phyloP scores from a whole-genome alignment of 1,139 yeast genomes.

The Yarrowia galli region DNA sequence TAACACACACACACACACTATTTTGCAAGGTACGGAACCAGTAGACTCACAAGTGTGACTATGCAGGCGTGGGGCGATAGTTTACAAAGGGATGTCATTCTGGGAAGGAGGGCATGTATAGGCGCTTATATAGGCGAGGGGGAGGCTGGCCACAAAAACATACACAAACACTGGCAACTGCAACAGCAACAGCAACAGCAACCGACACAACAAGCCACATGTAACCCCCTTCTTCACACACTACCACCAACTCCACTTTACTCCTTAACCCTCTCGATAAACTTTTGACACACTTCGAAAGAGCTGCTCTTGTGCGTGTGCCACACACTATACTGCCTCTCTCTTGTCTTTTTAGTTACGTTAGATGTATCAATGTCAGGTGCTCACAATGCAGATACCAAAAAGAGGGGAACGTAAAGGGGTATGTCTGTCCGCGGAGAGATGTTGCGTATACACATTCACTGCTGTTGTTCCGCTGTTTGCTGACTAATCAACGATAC shows the following conservation, averaged over 20 bases:
- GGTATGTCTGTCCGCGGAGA: no score
- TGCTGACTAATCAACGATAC: no score
- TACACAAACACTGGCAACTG: no score
- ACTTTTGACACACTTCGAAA: neutral
- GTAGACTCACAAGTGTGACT: neutral
- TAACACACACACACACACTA: neutral
- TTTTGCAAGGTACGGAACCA: neutral
- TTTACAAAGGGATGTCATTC: neutral
- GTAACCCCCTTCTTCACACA: neutral
- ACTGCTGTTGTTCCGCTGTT: no score
- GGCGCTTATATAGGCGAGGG: neutral
- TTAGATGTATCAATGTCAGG: conserved; percentile 16
- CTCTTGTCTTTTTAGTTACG: conserved; percentile 4
- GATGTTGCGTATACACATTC: neutral
- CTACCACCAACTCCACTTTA: no score
- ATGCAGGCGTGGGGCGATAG: conserved; percentile 35
- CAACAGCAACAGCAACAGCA: neutral
- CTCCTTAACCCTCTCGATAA: neutral
- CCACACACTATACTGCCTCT: neutral
- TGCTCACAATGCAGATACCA: conserved; percentile 9
- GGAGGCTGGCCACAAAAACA: no score
- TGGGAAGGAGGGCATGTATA: neutral
- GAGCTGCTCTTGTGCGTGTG: conserved; percentile 5
- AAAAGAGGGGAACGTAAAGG: neutral
- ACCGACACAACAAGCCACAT: no score